phyloP scores from a whole-genome alignment of 2,329 filamentous ascomycete genomes.

The Aspergillus sp. region DNA sequence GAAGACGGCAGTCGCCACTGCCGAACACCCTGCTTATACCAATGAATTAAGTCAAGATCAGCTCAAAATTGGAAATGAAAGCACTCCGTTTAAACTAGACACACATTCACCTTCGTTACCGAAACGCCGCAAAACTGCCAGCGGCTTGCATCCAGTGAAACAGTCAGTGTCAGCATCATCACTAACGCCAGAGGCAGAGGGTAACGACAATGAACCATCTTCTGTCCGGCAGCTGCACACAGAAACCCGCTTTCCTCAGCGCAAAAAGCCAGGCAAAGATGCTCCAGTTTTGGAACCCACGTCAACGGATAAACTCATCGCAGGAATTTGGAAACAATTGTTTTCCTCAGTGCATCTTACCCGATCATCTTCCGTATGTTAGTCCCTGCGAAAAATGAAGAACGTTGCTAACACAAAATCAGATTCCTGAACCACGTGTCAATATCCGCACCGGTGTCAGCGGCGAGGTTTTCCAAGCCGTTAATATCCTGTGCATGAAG shows the following conservation, averaged over 20 bases:
- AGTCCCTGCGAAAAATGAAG: not conserved
- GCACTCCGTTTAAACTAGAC: not conserved
- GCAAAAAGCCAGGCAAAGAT: constrained; percentile 14
- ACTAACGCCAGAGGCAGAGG: not conserved
- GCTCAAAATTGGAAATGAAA: not conserved
- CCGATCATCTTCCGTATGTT: constrained; percentile 10
- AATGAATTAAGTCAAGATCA: not conserved
- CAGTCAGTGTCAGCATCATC: not conserved
- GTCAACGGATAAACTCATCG: constrained; percentile 43
- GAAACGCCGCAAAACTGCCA: constrained; percentile 22
- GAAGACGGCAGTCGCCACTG: not conserved
- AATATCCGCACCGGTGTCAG: constrained; percentile 11
- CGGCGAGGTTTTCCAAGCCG: constrained; percentile 12
- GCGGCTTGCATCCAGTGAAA: constrained; percentile 22
- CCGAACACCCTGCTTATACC: not conserved
- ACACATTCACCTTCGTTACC: constrained; percentile 1
- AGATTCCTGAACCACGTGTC: constrained; percentile 8
- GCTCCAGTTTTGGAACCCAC: constrained; percentile 41
- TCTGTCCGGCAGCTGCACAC: constrained; percentile 18
- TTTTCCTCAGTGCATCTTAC: constrained; percentile 23
- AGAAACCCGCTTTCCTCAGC: constrained; percentile 20
- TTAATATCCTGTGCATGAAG: constrained; percentile 18
- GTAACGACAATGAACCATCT: not conserved
- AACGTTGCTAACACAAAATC: not conserved
- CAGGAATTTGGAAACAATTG: constrained; percentile 46